Evolutionary conservation across 176 grass and related monocot genomes (phyloP).

Genomic region (Guadua angustifolia): DNA sequence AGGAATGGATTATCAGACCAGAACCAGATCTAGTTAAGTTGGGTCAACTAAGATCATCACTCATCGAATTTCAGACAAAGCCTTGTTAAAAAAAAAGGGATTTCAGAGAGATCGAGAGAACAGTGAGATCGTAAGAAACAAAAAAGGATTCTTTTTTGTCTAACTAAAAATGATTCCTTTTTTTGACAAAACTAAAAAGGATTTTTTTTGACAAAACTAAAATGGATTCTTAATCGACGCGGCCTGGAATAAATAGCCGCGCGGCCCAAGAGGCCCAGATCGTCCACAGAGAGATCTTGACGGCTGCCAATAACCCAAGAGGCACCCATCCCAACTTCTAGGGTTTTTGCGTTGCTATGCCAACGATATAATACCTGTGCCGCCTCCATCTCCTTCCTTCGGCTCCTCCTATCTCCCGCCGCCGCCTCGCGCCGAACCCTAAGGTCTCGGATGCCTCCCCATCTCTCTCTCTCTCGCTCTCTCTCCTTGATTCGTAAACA

Average conservation of each 20-base stretch:
- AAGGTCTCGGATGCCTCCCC: not conserved
- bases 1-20: too few relatives aligned
- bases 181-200: not conserved
- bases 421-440: not conserved
- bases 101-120: too few relatives aligned
- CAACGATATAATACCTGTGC: not conserved
- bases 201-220: too few relatives aligned
- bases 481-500: not conserved
- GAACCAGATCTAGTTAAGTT: too few relatives aligned
- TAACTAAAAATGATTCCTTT: too few relatives aligned
- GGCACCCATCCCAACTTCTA: constrained; percentile 1
- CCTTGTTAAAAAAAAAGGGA: too few relatives aligned
- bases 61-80: too few relatives aligned
- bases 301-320: not conserved
- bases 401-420: not conserved
- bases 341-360: not conserved
- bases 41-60: too few relatives aligned
- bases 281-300: not conserved
- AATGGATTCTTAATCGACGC: not conserved
- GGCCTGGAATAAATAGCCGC: not conserved
- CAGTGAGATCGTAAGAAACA: fast-evolving
- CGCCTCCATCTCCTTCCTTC: not conserved
- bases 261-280: not conserved
- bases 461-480: not conserved
- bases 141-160: too few relatives aligned